Evolutionary conservation across 768 basidiomycete species (phyloP), one percentile per base, ranked within the genome.

Genomic region (Fomitopsis serialis): DNA sequence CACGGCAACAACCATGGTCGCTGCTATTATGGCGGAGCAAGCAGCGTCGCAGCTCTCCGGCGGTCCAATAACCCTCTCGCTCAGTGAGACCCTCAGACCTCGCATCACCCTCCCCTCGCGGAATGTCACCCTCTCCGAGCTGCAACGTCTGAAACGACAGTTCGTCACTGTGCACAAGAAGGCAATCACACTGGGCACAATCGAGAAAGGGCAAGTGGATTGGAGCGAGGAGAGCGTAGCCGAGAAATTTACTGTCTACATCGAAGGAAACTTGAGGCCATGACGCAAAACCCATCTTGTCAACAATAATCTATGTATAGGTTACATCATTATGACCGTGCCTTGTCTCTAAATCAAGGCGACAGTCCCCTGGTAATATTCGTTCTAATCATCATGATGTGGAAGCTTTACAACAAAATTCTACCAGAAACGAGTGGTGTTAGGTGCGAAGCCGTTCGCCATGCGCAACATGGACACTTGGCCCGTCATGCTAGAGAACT

Each of bases 91-190:
- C 17, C 53, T 77, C 36, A 73, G 70, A 60, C 56, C 78, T n/a
- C 65, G 69, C 10, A 70, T 96, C 47, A 73, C 70, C 12, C 79
- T 96, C 17, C 89, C 91, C 0, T 64, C 78, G 36, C 84, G 90
- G 6, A 77, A 77, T 54, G 59, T 97, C 25, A 92, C 93, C 35
- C 75, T 98, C 6, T 84, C 89, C 0, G 92, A 96, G 70, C 74
- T 97, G 52, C 94, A 96, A 66, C 77, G 95, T 25, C 71, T 88
- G 42, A 98, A 96, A 66, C 77, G 95, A 42, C 94, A 98, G 66
- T 98, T 96, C 63, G 87, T 96, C 29, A 81, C 82, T 3, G 78
- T 91, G 32, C 93, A 98, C 66, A 92, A 89, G 66, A 93, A 92
- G 61, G 92, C 91, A 7, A 85, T 92, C 53, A 90, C 86, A 2